Conservation (phyloP, 192 early-diverging fungal genomes). For the Rhizophagus sp. region DNA sequence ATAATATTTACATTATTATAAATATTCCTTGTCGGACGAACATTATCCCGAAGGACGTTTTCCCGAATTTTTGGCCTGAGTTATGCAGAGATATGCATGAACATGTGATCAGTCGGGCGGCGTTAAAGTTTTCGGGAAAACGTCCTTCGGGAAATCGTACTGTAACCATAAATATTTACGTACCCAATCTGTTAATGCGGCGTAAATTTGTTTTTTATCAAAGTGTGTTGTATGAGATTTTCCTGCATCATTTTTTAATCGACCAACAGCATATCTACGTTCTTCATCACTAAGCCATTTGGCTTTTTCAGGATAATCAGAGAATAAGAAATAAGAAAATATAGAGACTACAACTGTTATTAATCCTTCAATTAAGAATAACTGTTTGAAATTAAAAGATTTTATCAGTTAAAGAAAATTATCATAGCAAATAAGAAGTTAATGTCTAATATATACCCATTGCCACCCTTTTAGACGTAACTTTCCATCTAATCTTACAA, state of each 20-base stretch:
- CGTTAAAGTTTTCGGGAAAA: no score
- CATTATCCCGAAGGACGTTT: no score
- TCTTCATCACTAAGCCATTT: constrained; percentile 49
- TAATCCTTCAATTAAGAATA: constrained; percentile 68
- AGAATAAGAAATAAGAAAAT: constrained; percentile 44
- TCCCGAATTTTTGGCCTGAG: no score
- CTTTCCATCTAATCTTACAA: constrained; percentile 56
- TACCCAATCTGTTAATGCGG: constrained; percentile 49
- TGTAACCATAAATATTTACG: constrained; percentile 15
- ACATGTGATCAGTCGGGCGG: no score
- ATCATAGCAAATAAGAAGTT: not conserved
- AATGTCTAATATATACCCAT: constrained; percentile 30
- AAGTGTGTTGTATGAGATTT: constrained; percentile 49
- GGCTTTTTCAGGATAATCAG: constrained; percentile 50
- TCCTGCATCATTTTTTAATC: constrained; percentile 51
- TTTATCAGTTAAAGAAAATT: not conserved
- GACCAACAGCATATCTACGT: constrained; percentile 40
- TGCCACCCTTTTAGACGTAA: constrained; percentile 53
- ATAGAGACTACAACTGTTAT: constrained; percentile 41
- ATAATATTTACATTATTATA: no score
- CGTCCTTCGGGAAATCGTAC: no score
- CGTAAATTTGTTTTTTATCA: constrained; percentile 51
- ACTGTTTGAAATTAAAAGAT: constrained; percentile 11
- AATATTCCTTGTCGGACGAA: no score
- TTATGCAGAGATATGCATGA: no score